Evolutionary conservation across 352 stramenopile genomes (phyloP).

Genomic region (Phytophthora sp.): DNA sequence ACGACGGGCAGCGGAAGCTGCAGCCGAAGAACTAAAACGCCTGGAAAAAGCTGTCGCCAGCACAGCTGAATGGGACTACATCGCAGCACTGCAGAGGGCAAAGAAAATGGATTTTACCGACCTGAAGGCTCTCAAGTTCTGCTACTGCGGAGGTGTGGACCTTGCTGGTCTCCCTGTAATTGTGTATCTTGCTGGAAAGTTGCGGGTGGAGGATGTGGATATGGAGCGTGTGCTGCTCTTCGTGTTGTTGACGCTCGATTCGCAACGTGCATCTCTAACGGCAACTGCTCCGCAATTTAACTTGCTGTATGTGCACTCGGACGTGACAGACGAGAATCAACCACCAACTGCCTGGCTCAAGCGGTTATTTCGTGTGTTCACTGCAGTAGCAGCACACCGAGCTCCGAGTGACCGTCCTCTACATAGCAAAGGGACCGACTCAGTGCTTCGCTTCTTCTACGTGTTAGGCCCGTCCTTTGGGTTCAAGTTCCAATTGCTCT

Average conservation of each 20-base stretch:
- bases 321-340: slow-evolving; percentile 56
- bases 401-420: slow-evolving; percentile 16
- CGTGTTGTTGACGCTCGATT: slow-evolving; percentile 70
- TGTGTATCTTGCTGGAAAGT: slow-evolving; percentile 67
- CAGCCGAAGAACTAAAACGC: slow-evolving; percentile 22
- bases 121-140: slow-evolving; percentile 56
- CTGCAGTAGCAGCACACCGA: slow-evolving; percentile 31
- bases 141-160: slow-evolving; percentile 76
- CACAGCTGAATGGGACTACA: slow-evolving; percentile 37
- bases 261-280: slow-evolving; percentile 34
- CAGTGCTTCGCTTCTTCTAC: slow-evolving; percentile 81
- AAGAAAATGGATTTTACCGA: slow-evolving; percentile 64
- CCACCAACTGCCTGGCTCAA: slow-evolving; percentile 71
- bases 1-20: slow-evolving; percentile 24
- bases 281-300: slow-evolving; percentile 58
- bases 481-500: slow-evolving; percentile 75
- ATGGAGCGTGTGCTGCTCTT: slow-evolving; percentile 80
- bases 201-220: slow-evolving; percentile 51
- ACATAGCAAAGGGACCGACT: slow-evolving; percentile 29
- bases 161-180: slow-evolving; percentile 70
- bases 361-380: slow-evolving; percentile 65
- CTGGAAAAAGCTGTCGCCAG: slow-evolving; percentile 22
- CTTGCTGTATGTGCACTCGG: slow-evolving; percentile 70
- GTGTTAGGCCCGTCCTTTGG: slow-evolving; percentile 76
- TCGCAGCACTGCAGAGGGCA: slow-evolving; percentile 49